These are phyloP conservation scores for Sideroxylon spinosum DNA, from an alignment of 179 eudicot genomes.

Conservation along the genomic window DNA sequence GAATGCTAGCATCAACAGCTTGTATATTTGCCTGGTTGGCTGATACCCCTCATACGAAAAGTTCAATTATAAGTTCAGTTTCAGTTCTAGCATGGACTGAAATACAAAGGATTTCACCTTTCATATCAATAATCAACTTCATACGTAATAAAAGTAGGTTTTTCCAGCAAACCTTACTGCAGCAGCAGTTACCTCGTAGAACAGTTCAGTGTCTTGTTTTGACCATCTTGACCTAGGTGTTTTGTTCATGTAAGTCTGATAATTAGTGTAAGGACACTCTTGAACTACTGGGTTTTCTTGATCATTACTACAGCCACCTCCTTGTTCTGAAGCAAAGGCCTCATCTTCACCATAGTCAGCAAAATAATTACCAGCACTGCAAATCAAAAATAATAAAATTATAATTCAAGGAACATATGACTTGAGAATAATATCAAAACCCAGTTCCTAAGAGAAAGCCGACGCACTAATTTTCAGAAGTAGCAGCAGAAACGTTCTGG, in stretches of 20 bases:
- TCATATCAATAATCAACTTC: not conserved
- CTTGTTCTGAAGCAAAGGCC: constrained; percentile 32
- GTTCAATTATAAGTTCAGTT: not conserved
- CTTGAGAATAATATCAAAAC: not conserved
- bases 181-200: constrained; percentile 20
- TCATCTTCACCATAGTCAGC: constrained; percentile 35
- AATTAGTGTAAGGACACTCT: constrained; percentile 26
- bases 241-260: constrained; percentile 26
- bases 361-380: constrained; percentile 42
- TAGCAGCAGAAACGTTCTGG: no score
- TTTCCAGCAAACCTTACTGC: not conserved
- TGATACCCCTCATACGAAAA: not conserved
- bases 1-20: not conserved
- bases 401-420: not conserved
- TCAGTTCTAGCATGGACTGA: not conserved
- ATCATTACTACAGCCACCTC: constrained; percentile 26
- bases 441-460: not conserved
- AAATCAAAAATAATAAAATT: constrained; percentile 15
- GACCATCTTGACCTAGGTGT: constrained; percentile 30
- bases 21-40: not conserved
- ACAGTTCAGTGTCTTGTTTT: constrained; percentile 29
- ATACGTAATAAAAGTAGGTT: not conserved
- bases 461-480: not conserved
- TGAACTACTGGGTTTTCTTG: constrained; percentile 33
- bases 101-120: not conserved